These are phyloP conservation scores for Alternaria ethzedia DNA, from an alignment of 2,329 filamentous ascomycete genomes.

Conservation along the genomic window DNA sequence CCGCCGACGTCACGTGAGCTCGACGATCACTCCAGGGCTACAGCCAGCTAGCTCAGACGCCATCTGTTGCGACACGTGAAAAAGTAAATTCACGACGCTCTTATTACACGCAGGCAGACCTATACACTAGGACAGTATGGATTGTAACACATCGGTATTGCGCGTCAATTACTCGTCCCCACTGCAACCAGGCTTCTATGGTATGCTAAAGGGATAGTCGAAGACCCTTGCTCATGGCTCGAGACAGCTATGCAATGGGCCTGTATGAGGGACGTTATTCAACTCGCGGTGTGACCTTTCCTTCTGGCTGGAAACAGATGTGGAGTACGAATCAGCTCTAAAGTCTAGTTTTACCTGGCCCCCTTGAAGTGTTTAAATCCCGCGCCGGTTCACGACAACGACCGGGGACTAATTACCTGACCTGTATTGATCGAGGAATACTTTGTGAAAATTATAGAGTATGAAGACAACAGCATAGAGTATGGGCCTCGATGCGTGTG, in stretches of 20 bases:
- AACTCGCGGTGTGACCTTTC: not conserved
- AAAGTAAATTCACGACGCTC: slow-evolving; percentile 2
- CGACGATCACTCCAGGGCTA: slow-evolving; percentile 1
- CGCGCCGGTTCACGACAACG: not conserved
- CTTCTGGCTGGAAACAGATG: not conserved
- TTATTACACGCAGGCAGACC: not conserved
- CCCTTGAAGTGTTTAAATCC: not conserved
- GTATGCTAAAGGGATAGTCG: slow-evolving; percentile 13
- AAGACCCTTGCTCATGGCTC: slow-evolving; percentile 9
- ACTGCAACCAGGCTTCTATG: slow-evolving; percentile 4
- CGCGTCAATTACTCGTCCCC: not conserved
- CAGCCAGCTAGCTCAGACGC: not conserved
- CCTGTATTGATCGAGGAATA: not conserved
- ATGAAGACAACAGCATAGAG: not conserved
- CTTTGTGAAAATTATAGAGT: not conserved
- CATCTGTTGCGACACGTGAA: not conserved
- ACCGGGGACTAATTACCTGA: not conserved
- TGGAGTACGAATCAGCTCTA: not conserved
- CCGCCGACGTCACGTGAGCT: slow-evolving; percentile 31
- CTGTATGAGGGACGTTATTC: not conserved
- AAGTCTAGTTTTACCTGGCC: not conserved
- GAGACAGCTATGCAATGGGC: not conserved
- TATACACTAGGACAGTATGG: not conserved
- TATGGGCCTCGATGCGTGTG: not conserved
- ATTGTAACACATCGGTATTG: not conserved